phyloP scores from a whole-genome alignment of 2,329 filamentous ascomycete genomes.

The Aspergillus uvarum region DNA sequence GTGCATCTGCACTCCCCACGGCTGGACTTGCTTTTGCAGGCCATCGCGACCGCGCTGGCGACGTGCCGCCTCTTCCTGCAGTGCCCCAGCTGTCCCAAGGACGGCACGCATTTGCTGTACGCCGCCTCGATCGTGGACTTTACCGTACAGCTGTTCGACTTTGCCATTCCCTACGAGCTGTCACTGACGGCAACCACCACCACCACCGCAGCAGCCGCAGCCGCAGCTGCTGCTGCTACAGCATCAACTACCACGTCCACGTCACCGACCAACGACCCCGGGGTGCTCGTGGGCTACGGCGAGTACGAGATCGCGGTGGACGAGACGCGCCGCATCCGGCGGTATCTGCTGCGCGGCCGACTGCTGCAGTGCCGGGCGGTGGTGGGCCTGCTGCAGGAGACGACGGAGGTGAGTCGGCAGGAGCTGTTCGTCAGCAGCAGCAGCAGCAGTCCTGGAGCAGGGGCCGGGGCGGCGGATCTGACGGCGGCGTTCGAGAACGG shows the following conservation, averaged over 20 bases:
- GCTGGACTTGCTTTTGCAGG: conserved; percentile 36
- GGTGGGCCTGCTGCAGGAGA: conserved; percentile 23
- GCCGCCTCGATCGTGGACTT: conserved; percentile 33
- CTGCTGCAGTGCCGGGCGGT: conserved; percentile 30
- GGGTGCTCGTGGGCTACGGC: conserved; percentile 28
- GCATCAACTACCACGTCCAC: neutral
- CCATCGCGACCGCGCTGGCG: conserved; percentile 31
- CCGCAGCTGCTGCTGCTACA: no score
- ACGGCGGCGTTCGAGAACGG: conserved; percentile 8
- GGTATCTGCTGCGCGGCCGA: conserved; percentile 28
- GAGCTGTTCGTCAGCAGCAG: neutral
- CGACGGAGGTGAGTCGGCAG: conserved; percentile 16
- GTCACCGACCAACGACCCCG: conserved; percentile 13
- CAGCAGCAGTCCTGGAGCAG: neutral
- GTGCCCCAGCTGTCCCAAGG: conserved; percentile 33
- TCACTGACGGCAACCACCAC: neutral
- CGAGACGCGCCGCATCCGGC: conserved; percentile 30
- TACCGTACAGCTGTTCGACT: conserved; percentile 32
- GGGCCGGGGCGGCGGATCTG: conserved; percentile 17
- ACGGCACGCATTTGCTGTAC: conserved; percentile 29
- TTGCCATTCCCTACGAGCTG: conserved; percentile 30
- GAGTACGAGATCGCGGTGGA: conserved; percentile 32
- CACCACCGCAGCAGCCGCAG: neutral
- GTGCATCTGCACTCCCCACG: conserved; percentile 28
- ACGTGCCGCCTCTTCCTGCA: conserved; percentile 32